These are phyloP conservation scores for Rutstroemia sp. DNA, from an alignment of 2,329 filamentous ascomycete species.

Conservation along the genomic window DNA sequence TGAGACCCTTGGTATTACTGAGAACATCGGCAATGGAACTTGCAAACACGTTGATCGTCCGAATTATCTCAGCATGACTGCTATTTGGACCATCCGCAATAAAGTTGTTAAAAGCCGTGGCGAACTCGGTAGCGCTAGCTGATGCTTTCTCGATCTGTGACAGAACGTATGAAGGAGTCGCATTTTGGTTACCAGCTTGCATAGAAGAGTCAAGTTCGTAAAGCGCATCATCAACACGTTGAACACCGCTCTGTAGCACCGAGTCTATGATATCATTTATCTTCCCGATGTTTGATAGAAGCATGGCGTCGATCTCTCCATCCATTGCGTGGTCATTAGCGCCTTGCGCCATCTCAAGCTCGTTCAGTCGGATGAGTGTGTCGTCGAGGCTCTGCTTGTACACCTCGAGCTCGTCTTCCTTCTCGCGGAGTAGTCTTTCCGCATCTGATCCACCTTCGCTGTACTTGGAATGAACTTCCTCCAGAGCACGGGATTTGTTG, in stretches of 20 bases:
- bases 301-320: constrained; percentile 82
- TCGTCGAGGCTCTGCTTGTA: constrained; percentile 98
- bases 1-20: constrained; percentile 93
- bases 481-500: constrained; percentile 79
- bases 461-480: constrained; percentile 72
- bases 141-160: constrained; percentile 97
- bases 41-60: constrained; percentile 82
- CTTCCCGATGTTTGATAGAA: constrained; percentile 80
- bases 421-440: constrained; percentile 78
- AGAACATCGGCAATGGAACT: constrained; percentile 89
- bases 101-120: constrained; percentile 96
- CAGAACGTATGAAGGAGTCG: constrained; percentile 86
- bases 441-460: constrained; percentile 79
- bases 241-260: constrained; percentile 84
- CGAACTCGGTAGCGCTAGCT: constrained; percentile 91
- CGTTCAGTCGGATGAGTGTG: constrained; percentile 84
- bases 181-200: constrained; percentile 98
- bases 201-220: constrained; percentile 97
- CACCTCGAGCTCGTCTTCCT: constrained; percentile 95
- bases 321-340: constrained; percentile 77
- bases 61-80: constrained; percentile 84
- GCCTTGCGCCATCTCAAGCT: constrained; percentile 68
- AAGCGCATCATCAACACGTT: constrained; percentile 89
- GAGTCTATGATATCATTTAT: constrained; percentile 98
- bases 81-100: constrained; percentile 94